These are phyloP conservation scores for Tirmania nivea DNA, from an alignment of 495 filamentous ascomycete genomes.

Conservation along the genomic window DNA sequence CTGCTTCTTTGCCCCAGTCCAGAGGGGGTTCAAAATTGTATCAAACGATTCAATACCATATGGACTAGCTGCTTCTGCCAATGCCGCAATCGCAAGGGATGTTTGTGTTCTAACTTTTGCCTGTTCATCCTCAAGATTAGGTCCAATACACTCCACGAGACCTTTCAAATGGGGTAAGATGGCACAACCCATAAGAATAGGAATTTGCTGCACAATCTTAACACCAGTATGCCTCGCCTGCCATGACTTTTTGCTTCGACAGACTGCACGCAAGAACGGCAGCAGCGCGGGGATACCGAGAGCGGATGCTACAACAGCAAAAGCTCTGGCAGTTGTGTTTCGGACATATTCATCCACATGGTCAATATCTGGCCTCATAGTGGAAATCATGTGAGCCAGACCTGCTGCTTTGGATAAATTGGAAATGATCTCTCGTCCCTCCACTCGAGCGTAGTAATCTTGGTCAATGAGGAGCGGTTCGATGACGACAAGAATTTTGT, in stretches of 20 bases:
- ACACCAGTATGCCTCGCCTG: constrained; percentile 97
- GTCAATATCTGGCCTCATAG: constrained; percentile 97
- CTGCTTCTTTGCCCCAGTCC: constrained; percentile 90
- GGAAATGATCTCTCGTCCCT: constrained; percentile 96
- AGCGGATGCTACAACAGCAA: constrained; percentile 91
- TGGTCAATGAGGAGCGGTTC: constrained; percentile 97
- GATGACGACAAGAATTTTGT: constrained; percentile 98
- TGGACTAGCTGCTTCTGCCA: constrained; percentile 90
- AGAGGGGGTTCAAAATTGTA: constrained; percentile 87
- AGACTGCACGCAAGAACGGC: constrained; percentile 87
- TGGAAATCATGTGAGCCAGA: constrained; percentile 96
- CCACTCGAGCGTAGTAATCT: constrained; percentile 96
- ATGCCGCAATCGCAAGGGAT: constrained; percentile 78
- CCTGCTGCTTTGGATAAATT: constrained; percentile 93
- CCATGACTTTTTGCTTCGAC: constrained; percentile 96
- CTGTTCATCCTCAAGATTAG: constrained; percentile 91
- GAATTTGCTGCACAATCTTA: constrained; percentile 97
- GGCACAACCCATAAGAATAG: constrained; percentile 97
- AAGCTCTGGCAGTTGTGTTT: constrained; percentile 93
- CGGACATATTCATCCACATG: constrained; percentile 98
- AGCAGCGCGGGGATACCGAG: constrained; percentile 88
- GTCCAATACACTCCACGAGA: constrained; percentile 86
- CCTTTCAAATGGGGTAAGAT: constrained; percentile 91
- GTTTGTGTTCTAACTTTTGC: constrained; percentile 94
- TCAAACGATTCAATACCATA: constrained; percentile 99